Conservation (phyloP, 129 eudicot genomes). For the Smallanthus sonchifolius region DNA sequence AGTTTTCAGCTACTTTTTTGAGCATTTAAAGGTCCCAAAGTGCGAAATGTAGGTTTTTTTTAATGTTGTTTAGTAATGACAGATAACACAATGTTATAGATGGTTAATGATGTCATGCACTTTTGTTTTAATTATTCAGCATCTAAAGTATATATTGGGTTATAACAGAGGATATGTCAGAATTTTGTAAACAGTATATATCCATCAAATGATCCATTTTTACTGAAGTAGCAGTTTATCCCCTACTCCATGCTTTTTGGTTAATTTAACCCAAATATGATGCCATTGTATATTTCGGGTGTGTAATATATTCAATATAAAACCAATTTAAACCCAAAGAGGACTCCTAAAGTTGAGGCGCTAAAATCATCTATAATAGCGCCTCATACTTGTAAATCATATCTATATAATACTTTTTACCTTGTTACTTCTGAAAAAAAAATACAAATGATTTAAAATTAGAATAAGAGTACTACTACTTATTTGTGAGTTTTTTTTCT, state of each 20-base stretch:
- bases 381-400: no score
- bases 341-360: no score
- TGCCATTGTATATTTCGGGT: no score
- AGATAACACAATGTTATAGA: neutral
- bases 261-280: no score
- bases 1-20: neutral
- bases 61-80: neutral
- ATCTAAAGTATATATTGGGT: neutral
- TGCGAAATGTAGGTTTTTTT: neutral
- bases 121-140: neutral
- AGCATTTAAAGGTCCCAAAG: conserved; percentile 2
- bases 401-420: no score
- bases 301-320: no score
- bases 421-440: no score
- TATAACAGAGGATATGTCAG: neutral
- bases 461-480: no score
- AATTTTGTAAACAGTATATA: conserved; percentile 4
- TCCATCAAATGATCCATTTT: neutral
- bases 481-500: no score
- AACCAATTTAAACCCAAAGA: no score
- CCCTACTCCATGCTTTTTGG: neutral
- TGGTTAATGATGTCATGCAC: neutral
- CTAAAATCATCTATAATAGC: no score
- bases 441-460: no score
- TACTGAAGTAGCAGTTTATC: neutral